phyloP scores from a whole-genome alignment of 768 basidiomycete genomes.

The Tephrocybe sp. region DNA sequence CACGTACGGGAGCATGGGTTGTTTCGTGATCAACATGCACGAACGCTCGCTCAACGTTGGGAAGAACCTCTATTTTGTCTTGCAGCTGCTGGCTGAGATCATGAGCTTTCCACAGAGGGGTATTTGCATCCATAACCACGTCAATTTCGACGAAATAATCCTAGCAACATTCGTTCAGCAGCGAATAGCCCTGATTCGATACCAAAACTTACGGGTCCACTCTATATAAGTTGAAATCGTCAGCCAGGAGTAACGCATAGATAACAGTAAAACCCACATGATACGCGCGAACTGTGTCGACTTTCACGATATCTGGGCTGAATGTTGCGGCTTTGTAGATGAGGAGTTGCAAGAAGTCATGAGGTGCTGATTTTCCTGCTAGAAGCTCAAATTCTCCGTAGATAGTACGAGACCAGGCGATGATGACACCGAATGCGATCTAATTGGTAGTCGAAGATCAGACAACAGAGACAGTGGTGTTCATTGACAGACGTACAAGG shows the following conservation, averaged over 20 bases:
- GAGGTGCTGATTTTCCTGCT: conserved; percentile 89
- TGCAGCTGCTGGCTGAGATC: conserved; percentile 82
- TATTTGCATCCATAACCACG: conserved; percentile 86
- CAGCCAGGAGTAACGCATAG: conserved; percentile 7
- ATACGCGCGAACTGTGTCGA: conserved; percentile 93
- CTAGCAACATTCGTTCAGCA: conserved; percentile 28
- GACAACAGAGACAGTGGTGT: conserved; percentile 7
- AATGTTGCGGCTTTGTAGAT: conserved; percentile 94
- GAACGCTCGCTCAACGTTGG: conserved; percentile 90
- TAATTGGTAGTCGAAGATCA: conserved; percentile 7
- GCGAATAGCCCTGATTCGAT: background rate
- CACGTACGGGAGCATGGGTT: conserved; percentile 59
- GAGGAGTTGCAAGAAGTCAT: conserved; percentile 86
- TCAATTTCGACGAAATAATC: conserved; percentile 96
- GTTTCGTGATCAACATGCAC: conserved; percentile 96
- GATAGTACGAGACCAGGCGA: conserved; percentile 74
- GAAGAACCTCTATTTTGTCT: conserved; percentile 85
- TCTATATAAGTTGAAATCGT: conserved; percentile 34
- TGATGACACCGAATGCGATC: conserved; percentile 79
- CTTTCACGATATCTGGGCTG: conserved; percentile 76
- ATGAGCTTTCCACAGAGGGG: conserved; percentile 87
- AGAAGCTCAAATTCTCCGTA: conserved; percentile 81
- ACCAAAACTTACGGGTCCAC: conserved; percentile 58
- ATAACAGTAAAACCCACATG: conserved; percentile 50
- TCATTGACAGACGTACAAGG: conserved; percentile 46